phyloP scores from a whole-genome alignment of 192 early-diverging fungal genomes.

The Entophlyctis luteolus region DNA sequence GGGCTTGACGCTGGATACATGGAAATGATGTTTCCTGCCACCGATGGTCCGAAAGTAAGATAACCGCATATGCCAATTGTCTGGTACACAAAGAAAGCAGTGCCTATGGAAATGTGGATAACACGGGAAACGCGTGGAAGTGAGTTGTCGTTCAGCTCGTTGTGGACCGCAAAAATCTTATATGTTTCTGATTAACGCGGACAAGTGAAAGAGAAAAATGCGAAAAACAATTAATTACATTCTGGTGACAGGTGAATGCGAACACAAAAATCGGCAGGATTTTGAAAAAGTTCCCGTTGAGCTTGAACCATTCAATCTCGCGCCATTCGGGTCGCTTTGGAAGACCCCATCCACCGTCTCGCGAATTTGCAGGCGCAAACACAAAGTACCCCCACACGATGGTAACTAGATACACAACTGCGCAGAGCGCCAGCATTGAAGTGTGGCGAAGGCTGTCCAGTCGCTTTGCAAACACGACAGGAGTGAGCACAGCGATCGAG shows the following conservation, averaged over 20 bases:
- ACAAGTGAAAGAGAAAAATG: neutral
- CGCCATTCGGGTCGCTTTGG: constrained; percentile 26
- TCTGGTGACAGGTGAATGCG: constrained; percentile 99
- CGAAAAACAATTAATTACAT: constrained; percentile 53
- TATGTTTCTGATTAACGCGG: neutral
- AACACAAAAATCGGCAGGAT: constrained; percentile 94
- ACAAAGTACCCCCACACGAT: constrained; percentile 78
- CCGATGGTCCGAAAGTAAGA: constrained; percentile 71
- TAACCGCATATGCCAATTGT: constrained; percentile 87
- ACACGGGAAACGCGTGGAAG: constrained; percentile 63
- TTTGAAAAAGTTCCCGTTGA: constrained; percentile 64
- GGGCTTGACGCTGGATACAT: constrained; percentile 51
- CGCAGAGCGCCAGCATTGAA: constrained; percentile 76
- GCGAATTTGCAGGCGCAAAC: neutral
- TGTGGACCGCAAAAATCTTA: constrained; percentile 93
- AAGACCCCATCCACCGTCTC: constrained; percentile 22
- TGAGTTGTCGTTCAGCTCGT: constrained; percentile 85
- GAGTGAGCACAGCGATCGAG: constrained; percentile 65
- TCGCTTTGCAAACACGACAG: constrained; percentile 73
- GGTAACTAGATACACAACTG: constrained; percentile 78
- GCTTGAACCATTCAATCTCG: constrained; percentile 45
- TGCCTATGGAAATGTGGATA: constrained; percentile 71
- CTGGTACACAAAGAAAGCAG: constrained; percentile 75
- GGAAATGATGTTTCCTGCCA: constrained; percentile 68
- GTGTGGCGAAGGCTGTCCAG: constrained; percentile 91